Evolutionary conservation across 2,329 filamentous ascomycete species (phyloP).

Genomic region (Pseudogymnoascus verrucosus): DNA sequence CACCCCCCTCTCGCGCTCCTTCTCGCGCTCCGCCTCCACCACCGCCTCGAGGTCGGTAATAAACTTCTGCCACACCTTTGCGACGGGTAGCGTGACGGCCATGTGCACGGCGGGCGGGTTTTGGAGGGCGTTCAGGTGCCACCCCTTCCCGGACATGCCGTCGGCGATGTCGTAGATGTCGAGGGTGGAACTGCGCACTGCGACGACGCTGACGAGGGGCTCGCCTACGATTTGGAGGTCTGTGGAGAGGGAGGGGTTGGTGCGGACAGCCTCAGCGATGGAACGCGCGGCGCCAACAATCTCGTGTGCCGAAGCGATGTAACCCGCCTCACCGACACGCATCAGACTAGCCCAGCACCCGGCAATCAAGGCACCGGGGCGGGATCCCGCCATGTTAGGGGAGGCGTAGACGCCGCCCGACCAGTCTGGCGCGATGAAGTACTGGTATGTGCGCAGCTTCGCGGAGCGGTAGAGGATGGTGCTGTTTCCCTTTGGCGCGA

Average conservation of each 20-base stretch:
- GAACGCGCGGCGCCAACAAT: conserved; percentile 85
- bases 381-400: conserved; percentile 81
- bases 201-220: conserved; percentile 82
- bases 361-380: conserved; percentile 88
- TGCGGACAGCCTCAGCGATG: conserved; percentile 65
- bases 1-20: conserved; percentile 63
- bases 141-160: conserved; percentile 73
- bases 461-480: conserved; percentile 83
- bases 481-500: conserved; percentile 95
- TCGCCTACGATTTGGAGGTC: conserved; percentile 76
- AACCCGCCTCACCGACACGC: conserved; percentile 78
- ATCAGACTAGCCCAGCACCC: conserved; percentile 93
- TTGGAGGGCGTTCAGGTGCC: conserved; percentile 94
- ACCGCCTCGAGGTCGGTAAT: conserved; percentile 63
- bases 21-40: conserved; percentile 67
- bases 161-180: conserved; percentile 94
- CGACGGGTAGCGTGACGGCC: conserved; percentile 82
- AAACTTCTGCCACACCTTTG: conserved; percentile 71
- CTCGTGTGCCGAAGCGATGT: conserved; percentile 75
- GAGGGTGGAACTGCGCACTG: conserved; percentile 75
- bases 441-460: conserved; percentile 77
- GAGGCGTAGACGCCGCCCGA: conserved; percentile 92
- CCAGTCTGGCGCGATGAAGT: conserved; percentile 95
- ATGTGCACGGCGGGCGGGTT: conserved; percentile 87
- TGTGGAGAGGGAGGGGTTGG: conserved; percentile 57